phyloP scores from a whole-genome alignment of 148 eudicot genomes.

The Fallopia convolvulus region DNA sequence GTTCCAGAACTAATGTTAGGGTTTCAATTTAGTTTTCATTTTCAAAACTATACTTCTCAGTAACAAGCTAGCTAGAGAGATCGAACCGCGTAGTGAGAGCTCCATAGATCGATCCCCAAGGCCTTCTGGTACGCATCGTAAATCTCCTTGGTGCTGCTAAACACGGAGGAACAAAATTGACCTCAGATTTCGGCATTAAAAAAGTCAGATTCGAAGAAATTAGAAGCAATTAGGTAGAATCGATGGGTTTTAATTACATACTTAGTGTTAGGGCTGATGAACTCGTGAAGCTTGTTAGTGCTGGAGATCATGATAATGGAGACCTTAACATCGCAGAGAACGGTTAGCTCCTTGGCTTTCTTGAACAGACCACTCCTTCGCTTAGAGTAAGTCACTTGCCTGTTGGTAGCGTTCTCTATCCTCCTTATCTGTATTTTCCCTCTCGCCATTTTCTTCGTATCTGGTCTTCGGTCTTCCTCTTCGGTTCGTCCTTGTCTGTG shows the following conservation, averaged over 20 bases:
- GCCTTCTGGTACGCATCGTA: slow-evolving; percentile 58
- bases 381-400: slow-evolving; percentile 91
- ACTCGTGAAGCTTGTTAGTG: slow-evolving; percentile 61
- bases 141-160: slow-evolving; percentile 48
- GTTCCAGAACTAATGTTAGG: background rate
- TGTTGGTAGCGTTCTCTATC: slow-evolving; percentile 75
- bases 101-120: slow-evolving; percentile 57
- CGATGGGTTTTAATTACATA: slow-evolving; percentile 22
- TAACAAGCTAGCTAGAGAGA: background rate
- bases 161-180: background rate
- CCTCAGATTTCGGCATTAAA: background rate
- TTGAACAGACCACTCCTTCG: slow-evolving; percentile 75
- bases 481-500: background rate
- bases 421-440: slow-evolving; percentile 87
- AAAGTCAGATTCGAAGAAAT: background rate
- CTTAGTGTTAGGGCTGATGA: slow-evolving; percentile 36
- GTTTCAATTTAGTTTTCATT: background rate
- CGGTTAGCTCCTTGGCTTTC: slow-evolving; percentile 80
- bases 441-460: slow-evolving; percentile 47
- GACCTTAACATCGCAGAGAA: slow-evolving; percentile 79
- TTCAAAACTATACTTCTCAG: background rate
- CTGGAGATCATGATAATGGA: slow-evolving; percentile 77
- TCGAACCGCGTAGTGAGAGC: slow-evolving; percentile 61
- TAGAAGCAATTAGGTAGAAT: background rate
- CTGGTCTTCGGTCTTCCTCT: background rate